These are phyloP conservation scores for Podospora sp. DNA, from an alignment of 495 filamentous ascomycete genomes.

Conservation along the genomic window DNA sequence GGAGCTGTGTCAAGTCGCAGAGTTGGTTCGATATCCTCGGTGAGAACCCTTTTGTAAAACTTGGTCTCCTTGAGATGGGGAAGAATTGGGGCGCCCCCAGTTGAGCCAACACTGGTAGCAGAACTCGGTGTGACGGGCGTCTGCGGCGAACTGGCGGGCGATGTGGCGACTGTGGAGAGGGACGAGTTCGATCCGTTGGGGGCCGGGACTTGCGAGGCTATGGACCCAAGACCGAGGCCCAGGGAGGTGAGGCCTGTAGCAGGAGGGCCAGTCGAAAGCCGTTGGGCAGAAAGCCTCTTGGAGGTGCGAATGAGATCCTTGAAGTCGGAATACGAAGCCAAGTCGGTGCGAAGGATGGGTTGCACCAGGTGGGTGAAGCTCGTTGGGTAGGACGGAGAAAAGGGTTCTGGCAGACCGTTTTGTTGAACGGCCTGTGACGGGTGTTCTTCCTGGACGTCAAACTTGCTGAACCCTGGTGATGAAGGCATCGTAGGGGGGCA, in stretches of 20 bases:
- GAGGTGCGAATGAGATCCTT: slow-evolving; percentile 71
- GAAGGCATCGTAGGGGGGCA: slow-evolving; percentile 67
- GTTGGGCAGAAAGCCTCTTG: slow-evolving; percentile 53
- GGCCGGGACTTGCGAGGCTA: slow-evolving; percentile 34
- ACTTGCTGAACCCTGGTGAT: slow-evolving; percentile 54
- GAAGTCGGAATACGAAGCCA: slow-evolving; percentile 83
- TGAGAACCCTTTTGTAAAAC: slow-evolving; percentile 86
- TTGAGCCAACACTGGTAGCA: slow-evolving; percentile 44
- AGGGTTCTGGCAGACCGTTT: slow-evolving; percentile 56
- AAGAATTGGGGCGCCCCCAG: slow-evolving; percentile 30
- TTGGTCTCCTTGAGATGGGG: slow-evolving; percentile 77
- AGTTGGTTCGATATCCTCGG: slow-evolving; percentile 94
- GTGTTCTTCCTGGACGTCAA: slow-evolving; percentile 44
- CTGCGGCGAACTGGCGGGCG: slow-evolving; percentile 48
- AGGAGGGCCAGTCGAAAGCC: slow-evolving; percentile 20
- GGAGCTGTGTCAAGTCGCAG: slow-evolving; percentile 85
- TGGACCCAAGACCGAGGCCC: slow-evolving; percentile 52
- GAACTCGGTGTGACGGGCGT: slow-evolving; percentile 57
- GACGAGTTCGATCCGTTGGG: slow-evolving; percentile 46
- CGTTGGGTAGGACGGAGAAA: slow-evolving; percentile 78
- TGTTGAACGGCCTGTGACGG: slow-evolving; percentile 45
- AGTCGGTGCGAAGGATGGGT: slow-evolving; percentile 79
- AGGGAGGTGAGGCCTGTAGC: slow-evolving; percentile 42
- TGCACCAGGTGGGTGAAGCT: slow-evolving; percentile 81
- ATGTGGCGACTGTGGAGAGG: slow-evolving; percentile 42